phyloP scores from a whole-genome alignment of 495 filamentous ascomycete species.

The Penicillium canescens region DNA sequence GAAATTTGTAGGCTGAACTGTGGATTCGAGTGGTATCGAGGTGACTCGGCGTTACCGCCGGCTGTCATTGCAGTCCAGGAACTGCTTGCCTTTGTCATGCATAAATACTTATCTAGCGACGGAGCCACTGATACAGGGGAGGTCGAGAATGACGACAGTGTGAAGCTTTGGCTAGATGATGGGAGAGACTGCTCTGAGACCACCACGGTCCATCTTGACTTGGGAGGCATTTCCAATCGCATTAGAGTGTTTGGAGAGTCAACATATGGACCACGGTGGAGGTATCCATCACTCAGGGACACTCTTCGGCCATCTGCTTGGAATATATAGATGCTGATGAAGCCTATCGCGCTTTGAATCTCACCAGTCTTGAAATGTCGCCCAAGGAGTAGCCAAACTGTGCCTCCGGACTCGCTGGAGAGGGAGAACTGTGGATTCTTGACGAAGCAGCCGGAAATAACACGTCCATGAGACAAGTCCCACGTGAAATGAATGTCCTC shows the following conservation, averaged over 20 bases:
- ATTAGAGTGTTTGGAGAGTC: slow-evolving; percentile 92
- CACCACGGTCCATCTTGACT: slow-evolving; percentile 71
- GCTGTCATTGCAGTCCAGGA: slow-evolving; percentile 78
- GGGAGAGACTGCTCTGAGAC: slow-evolving; percentile 77
- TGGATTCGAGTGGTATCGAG: slow-evolving; percentile 78
- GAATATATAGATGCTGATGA: slow-evolving; percentile 85
- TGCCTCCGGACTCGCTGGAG: slow-evolving; percentile 52
- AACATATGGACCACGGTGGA: slow-evolving; percentile 77
- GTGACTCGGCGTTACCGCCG: slow-evolving; percentile 77
- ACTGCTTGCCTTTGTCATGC: slow-evolving; percentile 53
- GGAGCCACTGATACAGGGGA: slow-evolving; percentile 56
- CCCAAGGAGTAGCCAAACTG: slow-evolving; percentile 80
- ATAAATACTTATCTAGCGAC: slow-evolving; percentile 58
- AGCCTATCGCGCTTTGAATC: slow-evolving; percentile 57
- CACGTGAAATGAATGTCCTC: slow-evolving; percentile 91
- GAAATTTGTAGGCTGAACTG: slow-evolving; percentile 71
- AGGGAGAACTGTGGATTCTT: slow-evolving; percentile 84
- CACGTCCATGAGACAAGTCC: slow-evolving; percentile 64
- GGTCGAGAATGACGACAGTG: slow-evolving; percentile 76
- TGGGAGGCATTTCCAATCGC: slow-evolving; percentile 62
- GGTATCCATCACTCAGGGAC: slow-evolving; percentile 64
- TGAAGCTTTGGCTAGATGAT: slow-evolving; percentile 70
- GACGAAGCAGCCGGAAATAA: slow-evolving; percentile 61
- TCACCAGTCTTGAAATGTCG: slow-evolving; percentile 67
- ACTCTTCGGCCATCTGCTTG: slow-evolving; percentile 70